Base-by-base conservation (phyloP, 768 basidiomycete genomes). In the Mycena vulgaris region DNA sequence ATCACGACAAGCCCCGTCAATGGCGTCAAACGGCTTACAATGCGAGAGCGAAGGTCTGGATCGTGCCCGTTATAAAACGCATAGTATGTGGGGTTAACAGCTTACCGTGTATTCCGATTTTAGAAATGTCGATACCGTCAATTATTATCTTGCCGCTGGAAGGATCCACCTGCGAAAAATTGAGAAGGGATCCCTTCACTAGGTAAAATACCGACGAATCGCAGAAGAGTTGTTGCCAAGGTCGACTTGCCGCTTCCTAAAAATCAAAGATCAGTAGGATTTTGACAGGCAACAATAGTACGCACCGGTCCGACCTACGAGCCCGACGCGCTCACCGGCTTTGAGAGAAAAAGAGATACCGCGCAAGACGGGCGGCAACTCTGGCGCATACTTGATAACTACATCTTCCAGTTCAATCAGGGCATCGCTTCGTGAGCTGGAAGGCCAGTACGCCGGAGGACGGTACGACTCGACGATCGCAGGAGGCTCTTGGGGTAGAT, bases 371-470 rank as follows among this genome's bases (percentile, higher is more conserved):
- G 92, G 83, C 0, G 95, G 95, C 13, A 97, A 85, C 53, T 97
- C 95, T 0, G 94, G 92, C 0, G 94, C 89, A 78, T 97, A 97
- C 78, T 90, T 93, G 78, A 97, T 83, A 21, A 89, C 89, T 23
- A 98, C 82, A 70, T 96, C 88, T 71, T 96, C 91, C 0, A 95
- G 91, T 0, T 80, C 80, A 37, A 98, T 76, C 31, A 97, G 82
- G 3, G 85, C 77, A 28, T 89, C 84, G 8, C 85, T 82, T 59
- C 86, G 87, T 23, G 90, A 84, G 66, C 86, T 89, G 0, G 95
- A 95, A 0, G 96, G 96, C 96, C 96, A 98, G 75, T 96, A 96
- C 0, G 96, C 96, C 1, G 96, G 96, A 2, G 91, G 92, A 9
- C 94, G 88, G 65, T 87, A 87, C 0, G 87, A 87, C 70, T 95